Evolutionary conservation across 1,139 yeast species (phyloP), one percentile per base, ranked within the genome.

Genomic region (Hyphopichia khmerensis): DNA sequence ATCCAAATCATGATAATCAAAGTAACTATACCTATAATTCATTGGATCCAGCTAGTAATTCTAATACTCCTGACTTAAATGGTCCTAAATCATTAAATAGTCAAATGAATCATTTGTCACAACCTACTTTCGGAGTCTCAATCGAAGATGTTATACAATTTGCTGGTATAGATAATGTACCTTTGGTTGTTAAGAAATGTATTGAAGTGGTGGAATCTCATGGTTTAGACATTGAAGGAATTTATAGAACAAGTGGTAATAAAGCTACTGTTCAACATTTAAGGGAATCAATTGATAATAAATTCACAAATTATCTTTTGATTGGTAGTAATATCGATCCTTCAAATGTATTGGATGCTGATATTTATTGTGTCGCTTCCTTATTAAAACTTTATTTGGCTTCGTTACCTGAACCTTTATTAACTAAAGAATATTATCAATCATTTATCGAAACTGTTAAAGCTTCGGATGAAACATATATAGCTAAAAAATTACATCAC

Each of bases 151-250:
- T 88, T 39, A 80, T 90, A 21, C 85, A 84, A 48, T 82, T 77
- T 53, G 96, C 95, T 47, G 96, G 79, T 3, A 67, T 89, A 41
- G 95, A 88, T 51, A 84, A 88, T 62, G 96, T 91, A 2, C 98
- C 99, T 1, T 76, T 87, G n/a, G 78, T 91, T 39, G 98, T 91
- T 9, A 84, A 85, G 51, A 88, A 85, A 57, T 91, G 98, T 69
- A 86, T 91, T 42, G 86, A 85, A 49, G 85, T 91, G 8, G 81
- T 93, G 36, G 98, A 93, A 60, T 75, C 75, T 33, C 82, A 85
- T 60, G 99, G 99, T 1, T 63, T 87, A 36, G 84, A 87, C 41
- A 72, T 87, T 35, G 98, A 90, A 59, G 98, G 98, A 0, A 84
- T 93, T 29, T 93, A 93, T 60, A 74, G 98, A 41, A 82, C 90